Evolutionary conservation across 169 alveolate genomes (phyloP).

Genomic region (Plasmodium chabaudi): DNA sequence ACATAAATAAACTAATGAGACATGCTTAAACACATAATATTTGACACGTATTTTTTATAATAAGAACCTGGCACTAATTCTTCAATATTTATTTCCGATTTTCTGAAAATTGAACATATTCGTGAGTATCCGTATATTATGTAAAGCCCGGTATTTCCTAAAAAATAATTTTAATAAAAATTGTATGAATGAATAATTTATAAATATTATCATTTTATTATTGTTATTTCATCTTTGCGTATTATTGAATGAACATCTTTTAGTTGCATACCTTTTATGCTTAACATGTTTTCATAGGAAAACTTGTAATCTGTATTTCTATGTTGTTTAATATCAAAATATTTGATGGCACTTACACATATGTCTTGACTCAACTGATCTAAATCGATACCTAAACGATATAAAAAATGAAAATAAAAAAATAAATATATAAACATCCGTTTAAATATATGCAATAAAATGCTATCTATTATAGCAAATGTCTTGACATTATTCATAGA

Average conservation of each 20-base stretch:
- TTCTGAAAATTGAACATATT: slow-evolving; percentile 94
- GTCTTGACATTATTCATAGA: not conserved
- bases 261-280: slow-evolving; percentile 94
- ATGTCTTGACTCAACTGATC: slow-evolving; percentile 92
- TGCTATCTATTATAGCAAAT: not conserved
- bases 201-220: not conserved
- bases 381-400: slow-evolving; percentile 82
- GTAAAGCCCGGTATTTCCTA: slow-evolving; percentile 95
- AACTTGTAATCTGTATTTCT: slow-evolving; percentile 95
- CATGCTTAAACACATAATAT: not conserved
- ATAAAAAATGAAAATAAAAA: not conserved
- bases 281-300: slow-evolving; percentile 97
- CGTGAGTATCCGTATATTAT: slow-evolving; percentile 96
- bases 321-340: slow-evolving; percentile 97
- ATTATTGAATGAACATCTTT: not conserved
- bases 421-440: not conserved
- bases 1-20: not conserved
- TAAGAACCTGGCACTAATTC: slow-evolving; percentile 29
- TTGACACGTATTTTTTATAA: not conserved
- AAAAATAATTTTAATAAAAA: not conserved
- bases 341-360: slow-evolving; percentile 98
- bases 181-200: not conserved
- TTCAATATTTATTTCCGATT: slow-evolving; percentile 84
- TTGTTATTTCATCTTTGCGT: not conserved
- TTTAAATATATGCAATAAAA: not conserved